Evolutionary conservation across 176 grass and related monocot genomes (phyloP), one percentile per base, ranked within the genome.

Genomic region (Poa pratensis): DNA sequence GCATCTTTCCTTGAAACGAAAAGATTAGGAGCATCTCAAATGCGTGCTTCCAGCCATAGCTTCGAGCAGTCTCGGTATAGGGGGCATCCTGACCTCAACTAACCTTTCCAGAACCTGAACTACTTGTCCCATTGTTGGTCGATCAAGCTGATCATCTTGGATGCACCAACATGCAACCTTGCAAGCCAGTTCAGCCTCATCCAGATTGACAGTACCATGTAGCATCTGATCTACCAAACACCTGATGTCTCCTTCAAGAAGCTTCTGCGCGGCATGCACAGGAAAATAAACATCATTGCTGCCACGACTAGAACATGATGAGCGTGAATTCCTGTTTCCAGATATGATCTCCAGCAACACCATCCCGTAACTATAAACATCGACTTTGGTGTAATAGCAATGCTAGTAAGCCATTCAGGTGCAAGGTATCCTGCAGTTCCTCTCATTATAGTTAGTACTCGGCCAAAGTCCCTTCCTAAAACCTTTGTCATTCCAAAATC

Each of bases 91-190:
- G n/a, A 85, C 63, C 20, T 82, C 30, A 20, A 85, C n/a, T 26
- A 81, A 16, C 2, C 88, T 77, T 40, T 90, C 78, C 0, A 90
- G 48, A 77, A 78, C 70, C 55, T 78, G 64, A 59, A 90, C 78
- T 30, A 90, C 77, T 5, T 90, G 48, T 20, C 69, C 73, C 89
- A 90, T 90, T 18, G 89, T 83, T 19, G 84, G 89, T 48, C 80
- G 67, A 53, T 51, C 35, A 49, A 80, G 73, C 70, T 90, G 84
- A 17, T 79, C 15, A 27, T 64, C 80, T 77, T 90, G 84, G 57
- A 90, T 78, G 39, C 89, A 90, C 89, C 84, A 87, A 37, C 85
- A 78, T 34, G 79, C 73, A 80, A 84, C 73, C 62, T 87, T 90
- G 19, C 78, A 80, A 69, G n/a, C 42, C 34, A 58, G 49, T 78